Evolutionary conservation across 768 basidiomycete species (phyloP).

Genomic region (Cystofilobasidium bisporidii): DNA sequence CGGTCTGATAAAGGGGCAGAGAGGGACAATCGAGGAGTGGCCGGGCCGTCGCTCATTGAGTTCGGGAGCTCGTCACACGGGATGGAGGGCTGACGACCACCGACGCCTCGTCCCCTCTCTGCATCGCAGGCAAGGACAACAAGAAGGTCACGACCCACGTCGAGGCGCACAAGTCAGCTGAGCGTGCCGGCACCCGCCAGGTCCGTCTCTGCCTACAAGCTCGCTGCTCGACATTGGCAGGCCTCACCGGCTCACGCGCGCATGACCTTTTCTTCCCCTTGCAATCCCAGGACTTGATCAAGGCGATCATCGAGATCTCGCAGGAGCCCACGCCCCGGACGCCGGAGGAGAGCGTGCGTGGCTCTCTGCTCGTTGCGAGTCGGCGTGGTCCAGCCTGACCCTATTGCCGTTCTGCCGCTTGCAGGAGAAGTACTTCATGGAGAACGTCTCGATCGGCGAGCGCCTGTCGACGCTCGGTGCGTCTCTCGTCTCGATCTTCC

Average conservation of each 20-base stretch:
- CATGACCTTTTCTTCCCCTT: too few species aligned
- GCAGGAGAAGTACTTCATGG: slow-evolving; percentile 80
- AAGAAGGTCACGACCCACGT: slow-evolving; percentile 52
- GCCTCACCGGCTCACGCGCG: not conserved
- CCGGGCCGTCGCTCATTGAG: not conserved
- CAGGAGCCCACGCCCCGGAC: slow-evolving; percentile 25
- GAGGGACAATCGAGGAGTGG: not conserved
- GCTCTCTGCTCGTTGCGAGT: not conserved
- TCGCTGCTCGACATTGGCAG: not conserved
- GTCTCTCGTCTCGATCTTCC: slow-evolving; percentile 32
- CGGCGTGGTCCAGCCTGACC: too few species aligned
- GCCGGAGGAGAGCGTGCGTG: slow-evolving; percentile 27
- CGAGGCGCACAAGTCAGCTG: slow-evolving; percentile 49
- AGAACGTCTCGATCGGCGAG: slow-evolving; percentile 79
- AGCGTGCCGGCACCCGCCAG: slow-evolving; percentile 40
- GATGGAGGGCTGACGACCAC: not conserved
- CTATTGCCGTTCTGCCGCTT: not conserved
- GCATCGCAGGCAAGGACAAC: slow-evolving; percentile 71
- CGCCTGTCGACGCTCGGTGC: slow-evolving; percentile 64
- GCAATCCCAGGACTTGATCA: slow-evolving; percentile 18
- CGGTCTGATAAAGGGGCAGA: too few species aligned
- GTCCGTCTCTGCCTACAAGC: slow-evolving; percentile 27
- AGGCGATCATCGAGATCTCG: slow-evolving; percentile 29
- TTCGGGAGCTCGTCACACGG: too few species aligned
- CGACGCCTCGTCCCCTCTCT: not conserved